A percentile compares a stretch with the other conserved stretches of the same genome.
Conservation (phyloP, 1,284 basidiomycete genomes). For the Rhodotorula sp. region DNA sequence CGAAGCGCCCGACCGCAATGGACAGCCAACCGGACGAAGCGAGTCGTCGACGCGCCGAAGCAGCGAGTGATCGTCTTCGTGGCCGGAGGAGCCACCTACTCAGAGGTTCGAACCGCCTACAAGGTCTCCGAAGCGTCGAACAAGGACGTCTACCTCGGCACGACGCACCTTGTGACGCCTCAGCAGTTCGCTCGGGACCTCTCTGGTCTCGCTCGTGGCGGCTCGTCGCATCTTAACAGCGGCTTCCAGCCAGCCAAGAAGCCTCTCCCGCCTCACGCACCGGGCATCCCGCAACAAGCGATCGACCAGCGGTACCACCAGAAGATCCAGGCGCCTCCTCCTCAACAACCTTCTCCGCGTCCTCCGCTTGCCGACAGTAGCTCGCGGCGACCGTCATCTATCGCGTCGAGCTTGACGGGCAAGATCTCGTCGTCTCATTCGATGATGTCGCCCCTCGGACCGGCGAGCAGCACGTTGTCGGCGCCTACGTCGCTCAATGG, state of each 20-base stretch:
- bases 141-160: constrained; percentile 91
- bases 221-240: not conserved
- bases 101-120: constrained; percentile 76
- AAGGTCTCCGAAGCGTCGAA: constrained; percentile 68
- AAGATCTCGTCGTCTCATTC: not conserved
- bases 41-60: constrained; percentile 49
- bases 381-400: not conserved
- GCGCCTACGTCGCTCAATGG: not conserved
- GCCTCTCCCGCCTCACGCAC: constrained; percentile 5
- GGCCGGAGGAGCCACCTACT: constrained; percentile 94
- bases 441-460: not conserved
- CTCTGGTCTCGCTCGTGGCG: constrained; percentile 71
- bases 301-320: constrained; percentile 27
- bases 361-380: not conserved
- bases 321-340: constrained; percentile 11
- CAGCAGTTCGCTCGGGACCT: constrained; percentile 80
- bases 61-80: constrained; percentile 89
- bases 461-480: constrained; percentile 1
- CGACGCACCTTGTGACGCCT: constrained; percentile 83
- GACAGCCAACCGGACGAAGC: constrained; percentile 51
- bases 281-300: constrained; percentile 25
- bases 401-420: constrained; percentile 5
- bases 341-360: not conserved
- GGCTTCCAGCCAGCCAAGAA: constrained; percentile 12
- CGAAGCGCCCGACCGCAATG: constrained; percentile 59